Conservation (phyloP, 2,329 filamentous ascomycete genomes). For the Mariannaea elegans region DNA sequence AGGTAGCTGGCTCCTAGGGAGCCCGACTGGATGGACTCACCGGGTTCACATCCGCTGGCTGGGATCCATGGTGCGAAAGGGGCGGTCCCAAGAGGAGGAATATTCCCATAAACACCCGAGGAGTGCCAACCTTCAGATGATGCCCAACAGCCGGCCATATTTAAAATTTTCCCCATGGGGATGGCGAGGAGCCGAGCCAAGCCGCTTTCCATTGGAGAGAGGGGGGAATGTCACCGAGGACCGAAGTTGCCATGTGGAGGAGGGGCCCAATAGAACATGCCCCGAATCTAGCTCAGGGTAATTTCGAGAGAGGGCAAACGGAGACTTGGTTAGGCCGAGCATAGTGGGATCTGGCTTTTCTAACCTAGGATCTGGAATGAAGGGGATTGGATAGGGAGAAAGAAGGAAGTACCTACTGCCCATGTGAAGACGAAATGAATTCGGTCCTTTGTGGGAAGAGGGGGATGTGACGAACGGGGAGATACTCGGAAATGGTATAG, state of each 20-base stretch:
- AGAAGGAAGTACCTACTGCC: not conserved
- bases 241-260: not conserved
- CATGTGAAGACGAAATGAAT: not conserved
- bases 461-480: constrained; percentile 4
- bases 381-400: not conserved
- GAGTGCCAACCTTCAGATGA: constrained; percentile 12
- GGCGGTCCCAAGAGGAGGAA: constrained; percentile 2
- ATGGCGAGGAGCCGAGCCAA: constrained; percentile 16
- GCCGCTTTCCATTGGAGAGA: constrained; percentile 1
- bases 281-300: not conserved
- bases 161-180: too few species aligned
- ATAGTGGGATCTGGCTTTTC: not conserved
- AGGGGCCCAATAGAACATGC: not conserved
- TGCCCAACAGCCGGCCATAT: constrained; percentile 12
- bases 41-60: constrained; percentile 28
- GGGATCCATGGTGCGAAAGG: constrained; percentile 22
- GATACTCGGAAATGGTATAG: not conserved
- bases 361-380: not conserved
- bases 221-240: too few species aligned
- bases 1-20: constrained; percentile 13
- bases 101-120: constrained; percentile 24
- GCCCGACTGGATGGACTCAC: constrained; percentile 22
- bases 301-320: not conserved
- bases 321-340: not conserved
- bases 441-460: constrained; percentile 17